Percentiles rank a stretch among this genome's conserved stretches.
Evolutionary conservation across 306 rosid genomes (phyloP).

Genomic region (Quercus mongolica): DNA sequence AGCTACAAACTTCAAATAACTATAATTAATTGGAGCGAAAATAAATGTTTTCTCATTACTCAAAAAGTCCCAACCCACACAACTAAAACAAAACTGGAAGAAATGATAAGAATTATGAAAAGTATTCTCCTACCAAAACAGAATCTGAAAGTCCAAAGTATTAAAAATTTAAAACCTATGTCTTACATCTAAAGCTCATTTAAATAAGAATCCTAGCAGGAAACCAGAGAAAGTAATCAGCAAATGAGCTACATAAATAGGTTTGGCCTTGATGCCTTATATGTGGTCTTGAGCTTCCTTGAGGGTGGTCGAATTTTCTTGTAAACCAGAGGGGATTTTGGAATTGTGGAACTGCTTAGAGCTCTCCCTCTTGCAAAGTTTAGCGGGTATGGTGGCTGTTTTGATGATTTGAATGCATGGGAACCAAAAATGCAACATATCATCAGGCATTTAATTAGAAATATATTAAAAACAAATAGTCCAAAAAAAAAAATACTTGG

Average conservation of each 20-base stretch:
- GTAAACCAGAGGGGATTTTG: slow-evolving; percentile 78
- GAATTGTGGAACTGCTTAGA: slow-evolving; percentile 87
- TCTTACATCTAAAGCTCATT: background rate
- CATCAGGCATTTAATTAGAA: no score
- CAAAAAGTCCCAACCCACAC: background rate
- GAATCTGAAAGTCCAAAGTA: background rate
- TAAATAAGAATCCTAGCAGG: background rate
- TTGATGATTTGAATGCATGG: slow-evolving; percentile 92
- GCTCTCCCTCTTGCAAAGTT: slow-evolving; percentile 89
- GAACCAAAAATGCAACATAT: slow-evolving; percentile 12
- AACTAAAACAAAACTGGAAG: background rate
- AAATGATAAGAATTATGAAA: background rate
- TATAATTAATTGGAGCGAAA: background rate
- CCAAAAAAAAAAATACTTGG: no score
- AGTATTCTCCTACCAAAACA: background rate
- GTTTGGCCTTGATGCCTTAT: slow-evolving; percentile 84
- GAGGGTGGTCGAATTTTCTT: slow-evolving; percentile 84
- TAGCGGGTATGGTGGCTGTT: slow-evolving; percentile 86
- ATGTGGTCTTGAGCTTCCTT: slow-evolving; percentile 90
- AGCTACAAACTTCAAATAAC: background rate
- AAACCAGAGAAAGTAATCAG: background rate
- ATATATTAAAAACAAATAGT: no score
- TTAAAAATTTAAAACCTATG: background rate
- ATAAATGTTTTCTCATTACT: background rate
- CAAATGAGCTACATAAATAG: slow-evolving; percentile 49